A percentile compares a stretch with the other conserved stretches of the same genome.
Evolutionary conservation across 768 basidiomycete species (phyloP).

Genomic region (Trametes punicea): DNA sequence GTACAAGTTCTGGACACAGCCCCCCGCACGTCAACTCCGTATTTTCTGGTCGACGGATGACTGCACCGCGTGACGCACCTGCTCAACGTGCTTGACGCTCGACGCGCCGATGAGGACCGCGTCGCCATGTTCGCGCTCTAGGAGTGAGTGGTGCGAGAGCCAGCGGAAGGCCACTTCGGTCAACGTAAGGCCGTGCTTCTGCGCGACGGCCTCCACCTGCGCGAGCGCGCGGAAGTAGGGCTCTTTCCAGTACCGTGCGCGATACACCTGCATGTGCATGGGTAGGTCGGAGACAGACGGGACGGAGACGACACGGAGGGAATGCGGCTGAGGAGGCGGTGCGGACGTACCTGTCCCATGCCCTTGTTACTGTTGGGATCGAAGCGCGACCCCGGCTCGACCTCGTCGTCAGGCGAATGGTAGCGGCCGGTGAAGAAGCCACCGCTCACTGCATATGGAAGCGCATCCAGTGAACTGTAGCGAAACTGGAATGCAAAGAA

Average conservation of each 20-base stretch:
- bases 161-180: conserved; percentile 44
- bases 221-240: conserved; percentile 49
- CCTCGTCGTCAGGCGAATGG: conserved; percentile 33
- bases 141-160: conserved; percentile 46
- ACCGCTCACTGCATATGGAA: conserved; percentile 30
- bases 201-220: conserved; percentile 40
- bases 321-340: neutral
- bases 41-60: neutral
- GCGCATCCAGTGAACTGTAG: too few relatives aligned
- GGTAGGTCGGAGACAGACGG: neutral
- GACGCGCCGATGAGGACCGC: conserved; percentile 63
- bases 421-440: conserved; percentile 42
- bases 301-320: neutral
- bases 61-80: conserved; percentile 28
- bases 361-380: conserved; percentile 46
- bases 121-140: conserved; percentile 47
- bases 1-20: conserved; percentile 39
- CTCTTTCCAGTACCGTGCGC: conserved; percentile 48
- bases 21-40: neutral
- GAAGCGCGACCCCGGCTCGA: conserved; percentile 56
- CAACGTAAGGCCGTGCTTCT: conserved; percentile 36
- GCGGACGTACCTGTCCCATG: conserved; percentile 30
- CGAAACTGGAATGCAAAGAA: too few relatives aligned
- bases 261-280: conserved; percentile 17
- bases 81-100: conserved; percentile 52